These are phyloP conservation scores for Blastobotrys serpentis DNA, from an alignment of 1,139 yeast species.

Conservation along the genomic window DNA sequence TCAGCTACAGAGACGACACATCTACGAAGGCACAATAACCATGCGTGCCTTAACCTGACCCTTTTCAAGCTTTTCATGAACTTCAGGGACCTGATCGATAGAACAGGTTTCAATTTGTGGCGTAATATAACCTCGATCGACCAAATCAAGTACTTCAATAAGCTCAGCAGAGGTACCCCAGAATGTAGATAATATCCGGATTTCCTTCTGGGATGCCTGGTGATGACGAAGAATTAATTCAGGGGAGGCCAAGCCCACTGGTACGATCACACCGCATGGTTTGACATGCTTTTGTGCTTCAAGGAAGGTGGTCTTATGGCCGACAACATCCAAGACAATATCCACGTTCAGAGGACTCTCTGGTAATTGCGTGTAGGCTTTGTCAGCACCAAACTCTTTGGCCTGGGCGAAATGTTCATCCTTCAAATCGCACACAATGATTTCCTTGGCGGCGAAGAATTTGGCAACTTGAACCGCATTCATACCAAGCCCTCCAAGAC, in stretches of 20 bases:
- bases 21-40: constrained; percentile 36
- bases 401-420: constrained; percentile 39
- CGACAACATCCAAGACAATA: constrained; percentile 49
- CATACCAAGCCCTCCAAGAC: constrained; percentile 53
- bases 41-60: constrained; percentile 49
- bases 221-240: constrained; percentile 39
- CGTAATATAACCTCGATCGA: constrained; percentile 43
- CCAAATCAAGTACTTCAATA: constrained; percentile 48
- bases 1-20: not conserved
- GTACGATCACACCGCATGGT: constrained; percentile 44
- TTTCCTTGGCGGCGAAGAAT: constrained; percentile 41
- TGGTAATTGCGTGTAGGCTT: constrained; percentile 42
- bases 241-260: constrained; percentile 47
- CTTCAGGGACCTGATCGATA: constrained; percentile 43
- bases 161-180: constrained; percentile 52
- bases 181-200: constrained; percentile 45
- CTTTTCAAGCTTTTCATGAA: constrained; percentile 40
- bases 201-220: constrained; percentile 43
- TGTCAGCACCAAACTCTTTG: constrained; percentile 45
- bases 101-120: constrained; percentile 42
- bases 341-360: constrained; percentile 27
- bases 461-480: constrained; percentile 50
- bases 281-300: constrained; percentile 37
- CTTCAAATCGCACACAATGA: constrained; percentile 47
- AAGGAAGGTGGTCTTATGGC: constrained; percentile 42